Evolutionary conservation across 345 rosid species (phyloP).

Genomic region (Lumnitzera racemosa): DNA sequence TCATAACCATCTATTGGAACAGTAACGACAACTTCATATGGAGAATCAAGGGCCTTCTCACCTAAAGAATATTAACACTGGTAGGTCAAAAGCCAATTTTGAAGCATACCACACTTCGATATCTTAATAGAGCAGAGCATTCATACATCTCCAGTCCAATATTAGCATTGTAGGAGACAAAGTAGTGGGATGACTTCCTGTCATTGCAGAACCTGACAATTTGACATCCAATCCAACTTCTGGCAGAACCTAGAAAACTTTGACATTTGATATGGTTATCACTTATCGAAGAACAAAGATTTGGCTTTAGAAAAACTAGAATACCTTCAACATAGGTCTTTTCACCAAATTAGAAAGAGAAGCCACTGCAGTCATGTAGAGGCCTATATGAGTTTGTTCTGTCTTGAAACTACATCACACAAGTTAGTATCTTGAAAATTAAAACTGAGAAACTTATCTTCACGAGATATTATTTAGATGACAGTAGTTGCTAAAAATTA

Average conservation of each 20-base stretch:
- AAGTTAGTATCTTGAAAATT: conserved; percentile 5
- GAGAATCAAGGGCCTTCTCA: conserved; percentile 39
- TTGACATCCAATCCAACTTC: conserved; percentile 59
- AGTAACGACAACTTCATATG: conserved; percentile 70
- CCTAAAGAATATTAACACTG: conserved; percentile 37
- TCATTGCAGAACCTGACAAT: conserved; percentile 58
- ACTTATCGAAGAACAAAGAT: background rate
- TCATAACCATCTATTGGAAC: conserved; percentile 78
- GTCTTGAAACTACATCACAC: conserved; percentile 54
- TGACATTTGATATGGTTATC: background rate
- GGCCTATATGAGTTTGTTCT: conserved; percentile 66
- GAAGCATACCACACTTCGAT: conserved; percentile 4
- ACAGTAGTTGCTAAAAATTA: background rate
- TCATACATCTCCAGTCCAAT: conserved; percentile 81
- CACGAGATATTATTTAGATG: background rate
- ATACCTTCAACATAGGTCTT: conserved; percentile 60
- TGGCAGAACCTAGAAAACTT: conserved; percentile 50
- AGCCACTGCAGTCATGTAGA: conserved; percentile 86
- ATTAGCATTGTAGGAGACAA: conserved; percentile 68
- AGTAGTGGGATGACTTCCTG: conserved; percentile 72
- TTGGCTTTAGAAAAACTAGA: background rate
- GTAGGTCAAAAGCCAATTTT: conserved; percentile 9
- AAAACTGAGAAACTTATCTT: background rate
- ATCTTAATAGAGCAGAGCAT: conserved; percentile 1
- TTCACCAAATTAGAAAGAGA: conserved; percentile 57